Evolutionary conservation across 768 basidiomycete species (phyloP).

Genomic region (Rhodocollybia butyracea): DNA sequence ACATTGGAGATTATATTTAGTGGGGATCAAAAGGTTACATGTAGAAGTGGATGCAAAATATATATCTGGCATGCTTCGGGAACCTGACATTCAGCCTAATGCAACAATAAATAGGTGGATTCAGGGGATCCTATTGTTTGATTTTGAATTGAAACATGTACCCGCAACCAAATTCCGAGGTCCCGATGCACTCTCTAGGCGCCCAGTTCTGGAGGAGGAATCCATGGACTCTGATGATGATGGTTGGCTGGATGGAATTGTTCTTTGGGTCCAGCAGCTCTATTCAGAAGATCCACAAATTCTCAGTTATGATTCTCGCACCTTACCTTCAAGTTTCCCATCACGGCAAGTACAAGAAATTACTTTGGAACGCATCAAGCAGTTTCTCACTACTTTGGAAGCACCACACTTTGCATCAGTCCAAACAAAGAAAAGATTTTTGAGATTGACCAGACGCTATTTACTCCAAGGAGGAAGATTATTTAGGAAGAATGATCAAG

Average conservation of each 20-base stretch:
- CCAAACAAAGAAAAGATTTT: neutral
- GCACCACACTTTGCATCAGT: neutral
- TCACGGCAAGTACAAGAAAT: neutral
- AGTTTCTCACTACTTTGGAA: neutral
- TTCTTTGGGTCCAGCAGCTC: conserved; percentile 6
- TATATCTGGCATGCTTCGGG: too few relatives aligned
- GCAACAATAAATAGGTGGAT: neutral
- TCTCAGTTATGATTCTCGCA: neutral
- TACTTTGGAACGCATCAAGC: neutral
- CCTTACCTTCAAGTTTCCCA: neutral
- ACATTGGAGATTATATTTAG: conserved; percentile 14
- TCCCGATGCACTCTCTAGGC: conserved; percentile 31
- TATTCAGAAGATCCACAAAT: neutral
- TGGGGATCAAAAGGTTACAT: neutral
- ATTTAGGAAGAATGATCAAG: neutral
- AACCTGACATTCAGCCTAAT: neutral
- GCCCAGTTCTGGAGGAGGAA: conserved; percentile 14
- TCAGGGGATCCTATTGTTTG: neutral
- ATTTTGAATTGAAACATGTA: conserved; percentile 31
- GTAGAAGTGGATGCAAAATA: too few relatives aligned
- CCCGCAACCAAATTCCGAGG: conserved; percentile 26
- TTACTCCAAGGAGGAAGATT: neutral
- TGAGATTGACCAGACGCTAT: neutral
- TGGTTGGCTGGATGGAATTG: neutral
- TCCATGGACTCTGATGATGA: too few relatives aligned